Conservation (phyloP, 306 rosid genomes). For the Begonia masoniana region DNA sequence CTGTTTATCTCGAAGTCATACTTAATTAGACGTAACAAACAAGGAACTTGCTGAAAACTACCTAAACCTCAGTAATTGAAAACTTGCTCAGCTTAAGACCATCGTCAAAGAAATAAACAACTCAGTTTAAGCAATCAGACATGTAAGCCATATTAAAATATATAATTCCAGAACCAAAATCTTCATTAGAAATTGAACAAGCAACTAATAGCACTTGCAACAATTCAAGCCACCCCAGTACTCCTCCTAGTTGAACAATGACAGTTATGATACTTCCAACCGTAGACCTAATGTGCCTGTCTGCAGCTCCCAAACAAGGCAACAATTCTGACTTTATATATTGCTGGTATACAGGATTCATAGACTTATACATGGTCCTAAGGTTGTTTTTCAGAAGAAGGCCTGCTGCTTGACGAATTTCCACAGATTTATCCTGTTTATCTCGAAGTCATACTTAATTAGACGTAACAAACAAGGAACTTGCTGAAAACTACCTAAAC, state of each 20-base stretch:
- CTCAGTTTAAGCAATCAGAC: neutral
- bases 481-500: too few species aligned
- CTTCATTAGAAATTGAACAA: too few species aligned
- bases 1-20: slow-evolving; percentile 23
- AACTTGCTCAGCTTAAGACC: slow-evolving; percentile 2
- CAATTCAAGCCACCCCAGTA: slow-evolving; percentile 87
- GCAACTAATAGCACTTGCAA: slow-evolving; percentile 85
- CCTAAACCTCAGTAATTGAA: neutral
- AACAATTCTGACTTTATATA: slow-evolving; percentile 86
- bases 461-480: too few species aligned
- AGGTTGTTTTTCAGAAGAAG: slow-evolving; percentile 81
- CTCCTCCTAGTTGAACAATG: slow-evolving; percentile 77
- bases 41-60: neutral
- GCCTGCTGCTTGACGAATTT: slow-evolving; percentile 96
- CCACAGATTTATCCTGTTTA: slow-evolving; percentile 73
- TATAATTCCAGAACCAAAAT: too few species aligned
- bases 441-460: slow-evolving; percentile 2
- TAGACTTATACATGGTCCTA: slow-evolving; percentile 36
- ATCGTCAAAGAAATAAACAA: neutral
- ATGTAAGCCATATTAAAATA: too few species aligned
- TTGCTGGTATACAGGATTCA: slow-evolving; percentile 65
- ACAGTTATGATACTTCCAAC: slow-evolving; percentile 81
- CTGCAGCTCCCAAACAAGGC: slow-evolving; percentile 87
- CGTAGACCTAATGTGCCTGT: slow-evolving; percentile 80
- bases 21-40: neutral